These are phyloP conservation scores for Abelmoschus esculentus DNA, from an alignment of 345 rosid species.

Conservation along the genomic window DNA sequence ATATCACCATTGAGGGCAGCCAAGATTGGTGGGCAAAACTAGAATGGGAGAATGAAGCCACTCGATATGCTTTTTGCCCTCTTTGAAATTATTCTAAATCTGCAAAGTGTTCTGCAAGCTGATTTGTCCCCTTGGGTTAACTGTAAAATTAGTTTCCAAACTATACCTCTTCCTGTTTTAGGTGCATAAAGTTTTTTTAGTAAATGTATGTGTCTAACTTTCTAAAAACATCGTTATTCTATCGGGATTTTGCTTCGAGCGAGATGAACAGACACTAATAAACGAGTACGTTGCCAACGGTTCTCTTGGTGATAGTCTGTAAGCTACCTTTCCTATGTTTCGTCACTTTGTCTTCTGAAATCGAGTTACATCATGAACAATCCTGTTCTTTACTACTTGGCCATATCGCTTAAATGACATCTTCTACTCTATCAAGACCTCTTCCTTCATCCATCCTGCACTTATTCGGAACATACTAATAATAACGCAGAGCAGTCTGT, in stretches of 20 bases:
- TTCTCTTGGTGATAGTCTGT: slow-evolving; percentile 40
- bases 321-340: slow-evolving; percentile 35
- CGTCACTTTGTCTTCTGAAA: neutral
- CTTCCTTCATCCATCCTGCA: too few relatives aligned
- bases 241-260: slow-evolving; percentile 57
- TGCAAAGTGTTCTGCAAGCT: too few relatives aligned
- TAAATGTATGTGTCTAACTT: too few relatives aligned
- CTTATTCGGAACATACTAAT: neutral
- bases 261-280: slow-evolving; percentile 63
- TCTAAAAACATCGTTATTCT: slow-evolving; percentile 63
- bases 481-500: slow-evolving; percentile 52
- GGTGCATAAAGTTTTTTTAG: too few relatives aligned
- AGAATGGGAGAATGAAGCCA: slow-evolving; percentile 2
- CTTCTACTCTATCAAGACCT: too few relatives aligned
- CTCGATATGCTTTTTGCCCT: neutral
- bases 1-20: neutral
- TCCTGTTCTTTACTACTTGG: too few relatives aligned
- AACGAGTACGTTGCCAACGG: slow-evolving; percentile 70
- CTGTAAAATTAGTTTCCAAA: too few relatives aligned
- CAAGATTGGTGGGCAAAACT: neutral
- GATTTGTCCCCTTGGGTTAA: too few relatives aligned
- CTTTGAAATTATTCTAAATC: too few relatives aligned
- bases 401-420: too few relatives aligned
- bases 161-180: too few relatives aligned
- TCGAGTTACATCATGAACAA: too few relatives aligned